Evolutionary conservation across 345 rosid species (phyloP), one percentile per base, ranked within the genome.

Genomic region (Salix suchowensis): DNA sequence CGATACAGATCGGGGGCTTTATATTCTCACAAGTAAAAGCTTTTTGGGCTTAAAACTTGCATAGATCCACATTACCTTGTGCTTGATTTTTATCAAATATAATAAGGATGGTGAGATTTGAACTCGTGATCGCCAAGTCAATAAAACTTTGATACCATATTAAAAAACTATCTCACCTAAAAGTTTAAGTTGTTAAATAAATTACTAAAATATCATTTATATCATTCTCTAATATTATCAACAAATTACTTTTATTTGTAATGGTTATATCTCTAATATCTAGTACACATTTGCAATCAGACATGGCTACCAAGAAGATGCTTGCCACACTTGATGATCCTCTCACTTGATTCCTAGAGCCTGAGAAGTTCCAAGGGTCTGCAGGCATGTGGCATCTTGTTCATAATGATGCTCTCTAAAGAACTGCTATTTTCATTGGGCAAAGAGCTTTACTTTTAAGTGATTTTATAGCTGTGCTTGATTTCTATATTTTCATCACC

Each of bases 341-440:
- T 78, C 91, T 95, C 84, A 93, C 98, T 65, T 85, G 98, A 69
- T 95, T 95, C 75, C 82, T 95, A 68, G 98, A 95, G 85, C 98
- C 98, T 2, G 94, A 90, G 68, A 95, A 89, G 85, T 93, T 95
- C 36, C 61, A 92, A 89, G 82, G 91, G 92, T 87, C 84, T 95
- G 88, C 87, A 92, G 94, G 98, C 93, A 89, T 54, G 84, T 55
- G 71, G 75, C 61, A 71, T 78, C 86, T 81, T 79, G 60, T 73
- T 77, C 76, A 74, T 28, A 40, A 19, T 78, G 73, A 36, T 50
- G 24, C 34, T n/a, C 72, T 65, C 44, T 40, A 32, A 32, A 32
- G 13, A 48, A 2, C 66, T 55, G 19, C 32, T 8, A 30, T 30
- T 30, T 30, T 30, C 5, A 34, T 46, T 60, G 32, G 21, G 37